These are phyloP conservation scores for Ganoderma lingzhi DNA, from an alignment of 1,284 basidiomycete genomes.

Conservation along the genomic window DNA sequence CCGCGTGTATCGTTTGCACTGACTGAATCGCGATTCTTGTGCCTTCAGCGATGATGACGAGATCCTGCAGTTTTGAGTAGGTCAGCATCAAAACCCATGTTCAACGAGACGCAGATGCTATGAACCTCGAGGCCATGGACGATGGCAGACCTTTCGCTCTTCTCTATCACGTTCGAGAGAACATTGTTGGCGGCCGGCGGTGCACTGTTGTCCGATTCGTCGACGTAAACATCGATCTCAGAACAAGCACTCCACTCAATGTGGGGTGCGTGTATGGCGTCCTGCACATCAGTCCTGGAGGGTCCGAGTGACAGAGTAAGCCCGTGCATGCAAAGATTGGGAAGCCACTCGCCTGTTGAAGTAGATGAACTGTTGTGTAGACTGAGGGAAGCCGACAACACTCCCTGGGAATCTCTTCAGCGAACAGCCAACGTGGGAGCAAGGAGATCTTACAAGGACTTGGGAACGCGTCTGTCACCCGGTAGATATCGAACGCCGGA, in stretches of 20 bases:
- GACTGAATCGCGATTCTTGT: constrained; percentile 67
- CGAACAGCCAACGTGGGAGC: constrained; percentile 20
- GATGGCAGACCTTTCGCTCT: constrained; percentile 48
- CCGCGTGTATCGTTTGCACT: constrained; percentile 25
- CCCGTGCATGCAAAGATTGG: neutral
- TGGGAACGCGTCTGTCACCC: constrained; percentile 46
- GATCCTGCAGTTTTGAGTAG: constrained; percentile 46
- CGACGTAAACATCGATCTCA: neutral
- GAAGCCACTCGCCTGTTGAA: constrained; percentile 50
- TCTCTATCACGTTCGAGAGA: constrained; percentile 50
- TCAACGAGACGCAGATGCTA: neutral
- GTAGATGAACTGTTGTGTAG: constrained; percentile 58
- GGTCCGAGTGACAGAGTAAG: neutral
- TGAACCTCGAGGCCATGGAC: constrained; percentile 38
- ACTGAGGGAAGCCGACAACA: constrained; percentile 61
- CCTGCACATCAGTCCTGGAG: constrained; percentile 53
- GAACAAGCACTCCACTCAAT: constrained; percentile 58
- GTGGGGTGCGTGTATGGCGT: constrained; percentile 68
- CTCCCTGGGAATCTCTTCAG: constrained; percentile 51
- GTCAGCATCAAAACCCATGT: neutral
- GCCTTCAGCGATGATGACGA: constrained; percentile 63
- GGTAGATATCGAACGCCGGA: constrained; percentile 59
- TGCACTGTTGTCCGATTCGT: neutral
- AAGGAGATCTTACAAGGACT: constrained; percentile 40
- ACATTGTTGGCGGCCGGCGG: constrained; percentile 36